phyloP scores from a whole-genome alignment of 139 green algal species.

The Tetraselmis striata region DNA sequence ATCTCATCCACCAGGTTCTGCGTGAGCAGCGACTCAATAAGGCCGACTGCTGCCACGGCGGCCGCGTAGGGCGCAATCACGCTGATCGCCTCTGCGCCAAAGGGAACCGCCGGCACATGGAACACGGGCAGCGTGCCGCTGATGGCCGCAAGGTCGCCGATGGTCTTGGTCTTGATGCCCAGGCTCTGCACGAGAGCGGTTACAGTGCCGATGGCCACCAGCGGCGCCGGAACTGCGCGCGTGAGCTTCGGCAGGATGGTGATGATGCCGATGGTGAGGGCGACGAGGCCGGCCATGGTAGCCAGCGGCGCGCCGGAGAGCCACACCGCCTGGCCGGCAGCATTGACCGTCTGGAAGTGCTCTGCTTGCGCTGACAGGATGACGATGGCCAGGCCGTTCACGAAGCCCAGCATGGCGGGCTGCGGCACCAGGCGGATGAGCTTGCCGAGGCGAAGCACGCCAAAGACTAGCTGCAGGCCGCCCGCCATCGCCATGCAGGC shows the following conservation, averaged over 20 bases:
- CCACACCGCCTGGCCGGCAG: background rate
- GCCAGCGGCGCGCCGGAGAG: background rate
- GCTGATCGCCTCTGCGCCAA: constrained; percentile 13
- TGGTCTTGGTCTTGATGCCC: constrained; percentile 1
- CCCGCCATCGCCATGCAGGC: constrained; percentile 14
- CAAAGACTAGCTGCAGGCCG: background rate
- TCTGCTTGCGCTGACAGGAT: constrained; percentile 19
- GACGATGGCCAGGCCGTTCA: constrained; percentile 32
- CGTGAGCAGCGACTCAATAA: constrained; percentile 31
- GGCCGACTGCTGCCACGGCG: constrained; percentile 22
- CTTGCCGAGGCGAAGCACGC: constrained; percentile 22
- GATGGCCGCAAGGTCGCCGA: constrained; percentile 11
- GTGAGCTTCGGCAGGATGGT: constrained; percentile 15
- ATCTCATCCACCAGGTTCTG: constrained; percentile 28
- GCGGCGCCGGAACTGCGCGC: constrained; percentile 16
- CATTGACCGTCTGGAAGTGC: constrained; percentile 1
- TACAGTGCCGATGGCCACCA: constrained; percentile 18
- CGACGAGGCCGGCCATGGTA: constrained; percentile 3
- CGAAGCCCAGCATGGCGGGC: constrained; percentile 27
- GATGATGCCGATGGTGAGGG: constrained; percentile 30
- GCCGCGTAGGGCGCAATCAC: constrained; percentile 16
- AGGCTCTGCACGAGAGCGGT: constrained; percentile 4
- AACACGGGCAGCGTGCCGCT: constrained; percentile 18
- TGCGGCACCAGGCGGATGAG: constrained; percentile 30
- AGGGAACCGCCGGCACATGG: constrained; percentile 19